A percentile compares a stretch with the other conserved stretches of the same genome.
Evolutionary conservation across 345 rosid species (phyloP).

Genomic region (Citrus hindsii): DNA sequence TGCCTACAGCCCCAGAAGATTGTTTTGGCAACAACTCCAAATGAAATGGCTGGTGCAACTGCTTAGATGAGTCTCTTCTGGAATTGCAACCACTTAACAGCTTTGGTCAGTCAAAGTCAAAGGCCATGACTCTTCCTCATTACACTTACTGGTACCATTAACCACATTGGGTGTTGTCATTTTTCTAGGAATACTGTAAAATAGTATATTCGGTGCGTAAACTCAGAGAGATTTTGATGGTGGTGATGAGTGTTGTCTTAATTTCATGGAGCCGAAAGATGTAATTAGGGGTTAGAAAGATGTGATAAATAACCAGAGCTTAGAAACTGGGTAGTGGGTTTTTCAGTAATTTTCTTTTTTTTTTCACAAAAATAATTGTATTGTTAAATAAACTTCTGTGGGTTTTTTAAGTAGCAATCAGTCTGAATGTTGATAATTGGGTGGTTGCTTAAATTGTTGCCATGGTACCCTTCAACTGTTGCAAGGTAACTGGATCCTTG

Average conservation of each 20-base stretch:
- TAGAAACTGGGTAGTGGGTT: neutral
- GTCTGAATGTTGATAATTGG: neutral
- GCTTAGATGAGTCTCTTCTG: slow-evolving; percentile 21
- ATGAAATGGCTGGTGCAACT: slow-evolving; percentile 29
- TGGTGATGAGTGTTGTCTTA: neutral
- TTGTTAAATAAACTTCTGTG: neutral
- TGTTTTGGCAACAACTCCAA: slow-evolving; percentile 24
- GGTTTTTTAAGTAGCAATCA: neutral
- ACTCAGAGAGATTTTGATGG: neutral
- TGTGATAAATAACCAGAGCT: neutral
- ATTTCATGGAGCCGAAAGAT: neutral
- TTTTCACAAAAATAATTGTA: neutral
- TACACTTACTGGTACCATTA: neutral
- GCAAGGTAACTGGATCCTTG: too few species aligned
- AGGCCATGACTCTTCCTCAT: neutral
- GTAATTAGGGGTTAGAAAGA: neutral
- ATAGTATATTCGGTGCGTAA: neutral
- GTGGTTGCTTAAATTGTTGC: neutral
- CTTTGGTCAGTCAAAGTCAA: neutral
- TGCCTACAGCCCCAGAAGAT: slow-evolving; percentile 46
- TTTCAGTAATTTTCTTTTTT: neutral
- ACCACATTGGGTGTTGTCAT: neutral
- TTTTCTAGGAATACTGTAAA: neutral
- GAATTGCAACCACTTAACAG: neutral
- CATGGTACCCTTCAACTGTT: too few species aligned